These are phyloP conservation scores for Rhododendron molle DNA, from an alignment of 148 eudicot genomes.

Conservation along the genomic window DNA sequence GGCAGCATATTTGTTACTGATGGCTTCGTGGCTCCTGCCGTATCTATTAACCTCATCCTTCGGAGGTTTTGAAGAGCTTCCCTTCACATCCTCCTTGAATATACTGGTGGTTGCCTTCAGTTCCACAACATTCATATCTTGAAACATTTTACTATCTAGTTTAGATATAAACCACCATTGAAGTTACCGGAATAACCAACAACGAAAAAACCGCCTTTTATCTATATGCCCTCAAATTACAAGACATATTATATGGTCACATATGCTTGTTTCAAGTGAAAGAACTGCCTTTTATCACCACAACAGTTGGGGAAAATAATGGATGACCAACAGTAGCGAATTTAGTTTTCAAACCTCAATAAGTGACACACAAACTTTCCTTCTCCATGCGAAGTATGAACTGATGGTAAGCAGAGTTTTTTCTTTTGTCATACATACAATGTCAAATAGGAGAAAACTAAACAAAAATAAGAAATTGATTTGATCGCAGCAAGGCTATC, in stretches of 20 bases:
- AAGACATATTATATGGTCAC: neutral
- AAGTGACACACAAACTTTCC: neutral
- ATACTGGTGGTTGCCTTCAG: slow-evolving; percentile 33
- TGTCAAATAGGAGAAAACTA: neutral
- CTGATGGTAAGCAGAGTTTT: neutral
- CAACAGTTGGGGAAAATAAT: neutral
- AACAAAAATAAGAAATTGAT: neutral
- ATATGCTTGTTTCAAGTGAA: neutral
- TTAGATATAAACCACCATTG: slow-evolving; percentile 42
- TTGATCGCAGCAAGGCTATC: neutral
- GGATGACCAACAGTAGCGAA: neutral
- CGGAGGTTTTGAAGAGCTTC: slow-evolving; percentile 37
- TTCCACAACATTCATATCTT: slow-evolving; percentile 36
- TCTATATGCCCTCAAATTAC: neutral
- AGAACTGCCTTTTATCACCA: neutral
- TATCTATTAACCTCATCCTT: slow-evolving; percentile 52
- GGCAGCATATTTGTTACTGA: slow-evolving; percentile 54
- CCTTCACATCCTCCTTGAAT: slow-evolving; percentile 30
- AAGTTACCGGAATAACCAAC: neutral
- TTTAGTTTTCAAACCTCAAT: neutral
- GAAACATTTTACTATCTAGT: slow-evolving; percentile 9
- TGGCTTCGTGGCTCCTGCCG: slow-evolving; percentile 38
- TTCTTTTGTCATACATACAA: neutral
- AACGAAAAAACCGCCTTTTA: slow-evolving; percentile 24
- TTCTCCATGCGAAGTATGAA: neutral